Percentiles rank a stretch among this genome's conserved stretches.
Evolutionary conservation across 345 rosid genomes (phyloP).

Genomic region (Draba incana): DNA sequence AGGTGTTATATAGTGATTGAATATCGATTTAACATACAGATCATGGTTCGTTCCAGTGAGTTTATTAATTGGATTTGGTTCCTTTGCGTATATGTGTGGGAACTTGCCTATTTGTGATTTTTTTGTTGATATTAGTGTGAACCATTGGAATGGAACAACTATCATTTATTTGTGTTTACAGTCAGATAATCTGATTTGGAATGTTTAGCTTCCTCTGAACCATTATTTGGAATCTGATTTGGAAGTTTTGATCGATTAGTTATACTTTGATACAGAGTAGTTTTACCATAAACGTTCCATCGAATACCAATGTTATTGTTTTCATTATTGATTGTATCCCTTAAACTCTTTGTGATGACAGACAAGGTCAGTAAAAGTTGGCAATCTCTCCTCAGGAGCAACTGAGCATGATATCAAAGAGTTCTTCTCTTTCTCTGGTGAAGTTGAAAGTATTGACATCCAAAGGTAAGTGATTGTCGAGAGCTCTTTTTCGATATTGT

Average conservation of each 20-base stretch:
- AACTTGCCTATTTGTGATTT: neutral
- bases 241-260: neutral
- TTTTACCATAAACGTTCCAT: neutral
- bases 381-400: slow-evolving; percentile 74
- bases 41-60: slow-evolving; percentile 4
- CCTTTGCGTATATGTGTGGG: neutral
- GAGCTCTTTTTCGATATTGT: neutral
- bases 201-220: neutral
- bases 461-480: slow-evolving; percentile 48
- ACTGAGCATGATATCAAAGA: slow-evolving; percentile 79
- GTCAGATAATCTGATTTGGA: neutral
- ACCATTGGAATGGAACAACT: neutral
- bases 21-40: neutral
- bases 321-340: neutral
- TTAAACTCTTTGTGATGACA: slow-evolving; percentile 32
- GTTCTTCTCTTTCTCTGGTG: slow-evolving; percentile 94
- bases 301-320: slow-evolving; percentile 5
- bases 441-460: slow-evolving; percentile 70
- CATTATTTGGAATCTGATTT: no score
- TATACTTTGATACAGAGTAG: slow-evolving; percentile 7
- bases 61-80: slow-evolving; percentile 10
- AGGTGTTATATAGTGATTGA: slow-evolving; percentile 4
- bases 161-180: slow-evolving; percentile 1
- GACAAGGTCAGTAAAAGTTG: slow-evolving; percentile 74
- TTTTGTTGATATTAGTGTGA: slow-evolving; percentile 2